Base-by-base conservation (phyloP, 306 rosid genomes). In the Myrica gale region DNA sequence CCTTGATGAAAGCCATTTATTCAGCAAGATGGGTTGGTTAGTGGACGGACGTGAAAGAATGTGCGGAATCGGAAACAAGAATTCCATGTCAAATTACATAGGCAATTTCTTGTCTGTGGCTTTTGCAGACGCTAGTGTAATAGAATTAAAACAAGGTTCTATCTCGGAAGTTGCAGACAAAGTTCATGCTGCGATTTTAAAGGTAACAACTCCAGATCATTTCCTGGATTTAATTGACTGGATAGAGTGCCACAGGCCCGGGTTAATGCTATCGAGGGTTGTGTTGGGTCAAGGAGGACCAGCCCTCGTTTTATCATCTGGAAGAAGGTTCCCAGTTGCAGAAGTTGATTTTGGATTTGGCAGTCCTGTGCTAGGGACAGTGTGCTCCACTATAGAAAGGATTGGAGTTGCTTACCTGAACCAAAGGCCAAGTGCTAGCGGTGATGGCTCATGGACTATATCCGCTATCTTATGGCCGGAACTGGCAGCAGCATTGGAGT, bases 391-490 rank as follows among this genome's bases (percentile, higher is more conserved):
- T 3, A 56, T 90, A 10, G 85, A 84, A 71, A 84, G 63, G 68
- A 82, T 87, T 21, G 97, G 98, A 37, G 97, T 91, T 82, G 93
- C 90, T 74, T 91, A 89, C 74, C 75, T 94, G 89, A 94, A 94
- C 74, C 98, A 94, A 62, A 90, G 98, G 85, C 85, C 80, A 15
- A 89, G 95, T 84, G 96, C 88, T 7, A 78, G 63, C 44, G 91
- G 86, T 47, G 88, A 90, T 84, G 97, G 96, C 41, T 90, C 97
- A 0, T 89, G 97, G 98, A 91, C 89, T 1, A 84, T 94, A 21
- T 91, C 98, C 17, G 93, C 97, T 58, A 94, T 94, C 74, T 54
- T 94, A 37, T 92, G 97, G 95, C 97, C 98, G 4, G 77, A 87
- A 74, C 71, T 94, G 1, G 97, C 85, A 1, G 86, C 84, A 41